Conservation (phyloP, 169 alveolate species). For the Plasmodium billcollinsi region DNA sequence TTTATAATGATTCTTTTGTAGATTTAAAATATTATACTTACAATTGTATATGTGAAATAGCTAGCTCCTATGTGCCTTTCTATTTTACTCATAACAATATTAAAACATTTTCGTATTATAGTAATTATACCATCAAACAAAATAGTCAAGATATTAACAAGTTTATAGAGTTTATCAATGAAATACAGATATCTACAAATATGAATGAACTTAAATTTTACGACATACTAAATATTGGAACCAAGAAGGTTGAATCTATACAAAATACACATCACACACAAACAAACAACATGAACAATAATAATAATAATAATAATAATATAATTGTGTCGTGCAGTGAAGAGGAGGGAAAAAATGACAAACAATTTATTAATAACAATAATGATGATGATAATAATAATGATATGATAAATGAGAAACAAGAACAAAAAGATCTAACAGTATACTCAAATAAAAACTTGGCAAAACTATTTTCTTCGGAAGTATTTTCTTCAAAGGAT, state of each 20-base stretch:
- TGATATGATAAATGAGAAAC: neutral
- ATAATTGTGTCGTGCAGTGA: neutral
- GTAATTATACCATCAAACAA: constrained; percentile 40
- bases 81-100: constrained; percentile 64
- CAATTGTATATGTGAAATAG: constrained; percentile 76
- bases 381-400: neutral
- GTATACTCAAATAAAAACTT: neutral
- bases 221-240: neutral
- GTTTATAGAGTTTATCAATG: constrained; percentile 37
- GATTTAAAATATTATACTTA: constrained; percentile 65
- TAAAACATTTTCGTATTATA: constrained; percentile 71
- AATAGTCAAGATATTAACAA: constrained; percentile 55
- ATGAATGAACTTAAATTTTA: constrained; percentile 28
- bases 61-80: constrained; percentile 77
- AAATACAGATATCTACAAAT: constrained; percentile 15
- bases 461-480: too few relatives aligned
- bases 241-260: too few relatives aligned
- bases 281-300: neutral
- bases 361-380: neutral
- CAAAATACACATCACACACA: neutral
- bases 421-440: neutral
- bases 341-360: neutral
- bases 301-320: neutral
- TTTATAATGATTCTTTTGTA: constrained; percentile 65
- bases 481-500: constrained; percentile 9